These are phyloP conservation scores for Dendrostoma leiphaemia DNA, from an alignment of 2,329 filamentous ascomycete genomes.

Conservation along the genomic window DNA sequence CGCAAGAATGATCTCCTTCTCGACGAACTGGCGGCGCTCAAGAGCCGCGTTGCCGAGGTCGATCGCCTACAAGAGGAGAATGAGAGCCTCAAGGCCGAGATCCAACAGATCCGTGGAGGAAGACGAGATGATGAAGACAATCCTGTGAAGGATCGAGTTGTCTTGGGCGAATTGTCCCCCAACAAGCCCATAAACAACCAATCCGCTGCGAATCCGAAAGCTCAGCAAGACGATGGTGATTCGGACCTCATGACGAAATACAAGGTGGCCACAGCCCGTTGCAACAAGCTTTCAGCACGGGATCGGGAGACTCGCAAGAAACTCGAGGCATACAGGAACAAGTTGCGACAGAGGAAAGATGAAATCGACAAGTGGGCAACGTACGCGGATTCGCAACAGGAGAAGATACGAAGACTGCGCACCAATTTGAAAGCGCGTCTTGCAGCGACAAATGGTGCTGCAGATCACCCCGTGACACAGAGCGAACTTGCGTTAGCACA, in stretches of 20 bases:
- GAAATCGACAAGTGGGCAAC: constrained; percentile 44
- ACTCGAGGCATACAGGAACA: constrained; percentile 39
- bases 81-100: constrained; percentile 34
- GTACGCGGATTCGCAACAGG: constrained; percentile 42
- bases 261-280: constrained; percentile 24
- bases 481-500: not conserved
- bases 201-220: not conserved
- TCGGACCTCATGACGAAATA: constrained; percentile 17
- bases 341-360: constrained; percentile 38
- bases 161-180: constrained; percentile 16
- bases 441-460: not conserved
- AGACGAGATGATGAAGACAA: constrained; percentile 9
- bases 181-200: constrained; percentile 8
- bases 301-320: constrained; percentile 39
- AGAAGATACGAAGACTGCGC: constrained; percentile 42
- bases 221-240: not conserved
- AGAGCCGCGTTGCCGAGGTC: constrained; percentile 28
- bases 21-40: constrained; percentile 35
- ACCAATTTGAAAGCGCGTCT: constrained; percentile 25
- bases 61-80: constrained; percentile 42
- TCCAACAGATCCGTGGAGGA: constrained; percentile 28
- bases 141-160: constrained; percentile 1
- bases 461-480: not conserved
- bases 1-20: constrained; percentile 24
- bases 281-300: constrained; percentile 36